Evolutionary conservation across 352 stramenopile species (phyloP), one percentile per base, ranked within the genome.

Genomic region (Pythium monospermum): DNA sequence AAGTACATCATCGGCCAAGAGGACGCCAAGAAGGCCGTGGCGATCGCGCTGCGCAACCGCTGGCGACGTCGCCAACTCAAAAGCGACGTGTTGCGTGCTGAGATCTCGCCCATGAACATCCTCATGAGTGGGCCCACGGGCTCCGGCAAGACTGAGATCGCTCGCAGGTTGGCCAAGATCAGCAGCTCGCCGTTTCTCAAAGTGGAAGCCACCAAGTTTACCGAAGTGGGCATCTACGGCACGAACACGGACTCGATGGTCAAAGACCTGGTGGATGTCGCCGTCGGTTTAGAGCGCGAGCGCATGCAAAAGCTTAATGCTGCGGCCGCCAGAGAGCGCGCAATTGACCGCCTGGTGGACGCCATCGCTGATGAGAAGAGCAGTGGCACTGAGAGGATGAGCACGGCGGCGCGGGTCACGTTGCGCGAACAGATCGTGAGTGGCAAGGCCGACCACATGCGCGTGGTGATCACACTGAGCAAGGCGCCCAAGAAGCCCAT

Each of bases 41-140:
- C 97, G 8, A 97, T 99, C 57, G 96, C 97, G n/a, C 83, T 99
- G 69, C 83, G 96, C 63, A 99, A 98, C 71, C 84, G 97, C 53
- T 99, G 96, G 96, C 83, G 97, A 39, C 87, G 96, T 15, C 87
- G 91, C 21, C 96, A 98, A 64, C 76, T 99, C 13, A 66, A 80
- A 23, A 87, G 92, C 45, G 87, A 97, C 38, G 59, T 62, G 28
- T 59, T 96, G 47, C 69, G 71, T 12, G 66, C 71, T n/a, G 87
- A 97, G 61, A 89, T 98, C 36, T 97, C 96, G 22, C 97, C 97
- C 37, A 98, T 98, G 72, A 99, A 99, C 72, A 98, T 99, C 43
- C 79, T 99, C 33, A 98, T 99, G 95, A 98, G 98, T 57, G 97
- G 97, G 1, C 96, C 96, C 21, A 99, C 96, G 21, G 97, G 97